Percentiles rank a stretch among this genome's conserved stretches.
Conservation (phyloP, 2,329 filamentous ascomycete species). For the Cryphonectria carpinicola region DNA sequence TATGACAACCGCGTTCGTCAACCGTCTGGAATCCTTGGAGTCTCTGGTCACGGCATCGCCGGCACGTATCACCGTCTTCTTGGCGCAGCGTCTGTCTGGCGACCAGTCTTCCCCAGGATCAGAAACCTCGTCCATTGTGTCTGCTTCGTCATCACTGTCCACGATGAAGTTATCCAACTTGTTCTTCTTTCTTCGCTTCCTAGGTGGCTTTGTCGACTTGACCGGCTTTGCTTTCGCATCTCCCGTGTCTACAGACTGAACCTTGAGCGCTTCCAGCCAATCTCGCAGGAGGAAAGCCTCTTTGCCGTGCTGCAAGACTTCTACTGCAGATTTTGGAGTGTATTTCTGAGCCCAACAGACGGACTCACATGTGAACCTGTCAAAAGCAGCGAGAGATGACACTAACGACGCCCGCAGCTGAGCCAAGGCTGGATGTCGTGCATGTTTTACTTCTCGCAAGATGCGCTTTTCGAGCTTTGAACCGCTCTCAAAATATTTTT, state of each 20-base stretch:
- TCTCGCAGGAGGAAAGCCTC: conserved; percentile 74
- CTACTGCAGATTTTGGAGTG: conserved; percentile 67
- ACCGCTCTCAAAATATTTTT: conserved; percentile 62
- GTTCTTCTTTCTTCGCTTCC: conserved; percentile 71
- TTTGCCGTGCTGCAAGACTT: conserved; percentile 75
- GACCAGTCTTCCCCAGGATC: conserved; percentile 58
- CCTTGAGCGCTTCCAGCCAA: conserved; percentile 78
- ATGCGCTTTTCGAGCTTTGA: conserved; percentile 55
- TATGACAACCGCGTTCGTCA: conserved; percentile 80
- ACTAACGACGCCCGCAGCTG: conserved; percentile 64
- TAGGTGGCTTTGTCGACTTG: conserved; percentile 39
- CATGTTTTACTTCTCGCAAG: conserved; percentile 48
- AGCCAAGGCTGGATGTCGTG: conserved; percentile 60
- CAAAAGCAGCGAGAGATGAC: conserved; percentile 74
- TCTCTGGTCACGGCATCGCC: conserved; percentile 41
- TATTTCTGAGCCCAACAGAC: conserved; percentile 84
- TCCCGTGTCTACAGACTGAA: conserved; percentile 75
- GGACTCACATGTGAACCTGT: conserved; percentile 75
- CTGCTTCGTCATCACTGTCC: conserved; percentile 74
- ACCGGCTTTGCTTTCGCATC: conserved; percentile 39
- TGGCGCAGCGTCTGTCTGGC: conserved; percentile 41
- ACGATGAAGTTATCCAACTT: conserved; percentile 82
- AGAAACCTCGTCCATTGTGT: conserved; percentile 70
- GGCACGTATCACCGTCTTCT: conserved; percentile 59
- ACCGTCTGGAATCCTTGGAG: conserved; percentile 50